A percentile compares a stretch with the other conserved stretches of the same genome.
These are phyloP conservation scores for Rhododendron griersonianum DNA, from an alignment of 148 eudicot species.

Conservation along the genomic window DNA sequence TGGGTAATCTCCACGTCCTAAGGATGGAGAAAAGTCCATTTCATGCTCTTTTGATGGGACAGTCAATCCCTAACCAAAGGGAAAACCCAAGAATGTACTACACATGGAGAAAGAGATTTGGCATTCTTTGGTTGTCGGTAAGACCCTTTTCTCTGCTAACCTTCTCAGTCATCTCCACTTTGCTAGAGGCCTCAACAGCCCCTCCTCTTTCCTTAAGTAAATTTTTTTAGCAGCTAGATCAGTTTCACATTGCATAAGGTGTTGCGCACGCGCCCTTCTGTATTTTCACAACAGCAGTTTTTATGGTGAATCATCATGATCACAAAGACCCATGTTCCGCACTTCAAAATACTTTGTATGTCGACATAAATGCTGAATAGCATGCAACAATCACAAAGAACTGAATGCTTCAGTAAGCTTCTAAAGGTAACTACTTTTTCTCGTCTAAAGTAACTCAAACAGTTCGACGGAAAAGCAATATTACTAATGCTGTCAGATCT, in stretches of 20 bases:
- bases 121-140: not conserved
- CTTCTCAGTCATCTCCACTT: not conserved
- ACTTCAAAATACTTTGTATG: not conserved
- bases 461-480: not conserved
- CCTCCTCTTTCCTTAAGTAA: not conserved
- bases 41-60: not conserved
- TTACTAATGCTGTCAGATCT: not conserved
- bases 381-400: not conserved
- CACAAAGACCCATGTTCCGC: not conserved
- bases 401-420: not conserved
- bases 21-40: constrained; percentile 1
- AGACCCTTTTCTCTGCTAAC: not conserved
- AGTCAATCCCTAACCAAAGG: not conserved
- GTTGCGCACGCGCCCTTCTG: not conserved
- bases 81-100: not conserved
- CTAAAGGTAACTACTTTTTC: not conserved
- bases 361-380: not conserved
- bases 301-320: not conserved
- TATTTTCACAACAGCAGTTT: not conserved
- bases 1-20: not conserved
- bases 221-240: not conserved
- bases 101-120: not conserved
- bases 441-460: not conserved
- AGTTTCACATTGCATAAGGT: not conserved
- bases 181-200: not conserved